Evolutionary conservation across 1,284 basidiomycete species (phyloP), one percentile per base, ranked within the genome.

Genomic region (Microbotryum violaceum): DNA sequence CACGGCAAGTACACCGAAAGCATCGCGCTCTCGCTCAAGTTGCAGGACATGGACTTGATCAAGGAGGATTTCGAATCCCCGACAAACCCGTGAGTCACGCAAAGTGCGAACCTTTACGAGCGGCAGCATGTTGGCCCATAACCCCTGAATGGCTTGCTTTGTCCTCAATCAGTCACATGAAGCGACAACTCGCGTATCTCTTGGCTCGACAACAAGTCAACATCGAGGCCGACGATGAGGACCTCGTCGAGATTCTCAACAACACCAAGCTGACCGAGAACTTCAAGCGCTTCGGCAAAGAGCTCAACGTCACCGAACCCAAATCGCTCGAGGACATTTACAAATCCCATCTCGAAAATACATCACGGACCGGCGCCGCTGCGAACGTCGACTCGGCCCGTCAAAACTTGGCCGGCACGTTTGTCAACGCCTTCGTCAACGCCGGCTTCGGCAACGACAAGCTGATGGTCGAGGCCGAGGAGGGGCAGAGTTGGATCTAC

Each of bases 361-460:
- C 87, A 10, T 2, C 59, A 68, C 70, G 71, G 21, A 60, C 71
- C 29, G 81, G 82, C 29, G 77, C 83, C 3, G 80, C 84, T 1
- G 80, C 85, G 1, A 87, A 85, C 60, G 85, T 96, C 56, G 93
- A 97, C 74, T 97, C 93, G 16, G 94, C 94, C 18, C 83, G 90
- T 64, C 92, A 87, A 59, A 98, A 98, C 76, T 78, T 98, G 58
- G 94, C 96, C 2, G 89, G 91, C 9, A 96, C 93, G 2, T 98
- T 98, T 71, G 96, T 99, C 66, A 98, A 99, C 73, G 96, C 92
- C 1, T 98, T 98, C 69, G 96, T 97, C 62, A 99, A 99, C 72
- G 94, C 93, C 47, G 96, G 96, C 0, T 98, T 96, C 73, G 93
- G 93, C 21, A 99, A 99, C 75, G 96, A 99, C 75, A 97, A 96